Evolutionary conservation across 192 early-diverging fungal genomes (phyloP).

Genomic region (Phlyctochytrium bullatum): DNA sequence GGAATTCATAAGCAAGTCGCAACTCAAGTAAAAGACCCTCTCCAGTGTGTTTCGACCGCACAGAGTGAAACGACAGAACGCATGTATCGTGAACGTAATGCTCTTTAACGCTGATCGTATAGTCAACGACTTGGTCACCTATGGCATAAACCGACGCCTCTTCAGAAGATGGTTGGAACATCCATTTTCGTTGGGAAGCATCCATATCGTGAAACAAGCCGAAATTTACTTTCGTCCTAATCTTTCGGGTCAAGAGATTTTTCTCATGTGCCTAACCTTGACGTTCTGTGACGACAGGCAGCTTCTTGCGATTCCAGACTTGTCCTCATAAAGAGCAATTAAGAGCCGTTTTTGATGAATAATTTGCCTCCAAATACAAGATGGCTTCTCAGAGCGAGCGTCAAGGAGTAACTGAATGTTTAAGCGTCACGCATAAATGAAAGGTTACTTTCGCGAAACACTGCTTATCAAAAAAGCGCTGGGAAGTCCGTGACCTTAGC

Average conservation of each 20-base stretch:
- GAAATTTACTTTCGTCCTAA: constrained; percentile 45
- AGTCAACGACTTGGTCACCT: constrained; percentile 33
- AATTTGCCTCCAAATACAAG: background rate
- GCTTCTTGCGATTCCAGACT: no score
- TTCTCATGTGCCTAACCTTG: background rate
- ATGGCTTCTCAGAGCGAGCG: no score
- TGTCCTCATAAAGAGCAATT: no score
- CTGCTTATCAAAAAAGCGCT: no score
- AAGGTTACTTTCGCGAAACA: no score
- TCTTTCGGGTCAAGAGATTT: constrained; percentile 15
- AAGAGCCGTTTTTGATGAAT: background rate
- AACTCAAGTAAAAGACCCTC: constrained; percentile 9
- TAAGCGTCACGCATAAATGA: no score
- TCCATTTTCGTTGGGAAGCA: constrained; percentile 9
- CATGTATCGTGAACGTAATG: constrained; percentile 32
- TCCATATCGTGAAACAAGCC: constrained; percentile 40
- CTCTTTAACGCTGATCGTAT: constrained; percentile 17
- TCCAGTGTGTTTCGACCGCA: constrained; percentile 10
- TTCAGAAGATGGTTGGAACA: constrained; percentile 4
- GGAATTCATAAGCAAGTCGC: constrained; percentile 18
- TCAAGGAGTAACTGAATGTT: no score
- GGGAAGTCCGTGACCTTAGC: no score
- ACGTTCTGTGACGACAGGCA: no score
- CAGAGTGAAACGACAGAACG: constrained; percentile 20
- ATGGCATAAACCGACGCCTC: constrained; percentile 23